Evolutionary conservation across 2,329 filamentous ascomycete genomes (phyloP), one percentile per base, ranked within the genome.

Genomic region (Fusarium transvaalense): DNA sequence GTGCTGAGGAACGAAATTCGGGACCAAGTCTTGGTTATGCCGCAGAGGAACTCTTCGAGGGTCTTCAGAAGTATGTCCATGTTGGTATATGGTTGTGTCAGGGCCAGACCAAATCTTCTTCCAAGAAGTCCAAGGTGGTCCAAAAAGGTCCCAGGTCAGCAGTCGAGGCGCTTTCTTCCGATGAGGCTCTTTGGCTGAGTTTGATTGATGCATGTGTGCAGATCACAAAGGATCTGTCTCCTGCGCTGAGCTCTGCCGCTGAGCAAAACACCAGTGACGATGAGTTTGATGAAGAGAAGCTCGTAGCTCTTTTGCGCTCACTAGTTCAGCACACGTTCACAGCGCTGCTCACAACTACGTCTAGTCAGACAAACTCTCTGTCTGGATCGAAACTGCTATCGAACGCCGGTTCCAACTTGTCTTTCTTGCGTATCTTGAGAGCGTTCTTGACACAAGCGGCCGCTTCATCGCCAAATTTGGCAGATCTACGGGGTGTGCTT

Each of bases 31-130:
- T 90, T 4, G 86, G 89, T 61, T 88, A 91, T 66, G 87, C 91
- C 0, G 88, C 91, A 1, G 87, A 91, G 57, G 91, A 94, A 58
- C 84, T 97, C 2, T 84, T 97, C 6, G 87, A 89, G 59, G 89
- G 91, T 1, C 82, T 99, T 19, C 90, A 97, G 64, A 97, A 97
- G 77, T 98, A 97, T 79, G 89, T 91, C 2, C 91, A 94, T 68
- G 93, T 99, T 2, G 96, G 97, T 15, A 95, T 97, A 51, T 99
- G 96, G 96, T 83, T 99, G 14, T 98, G 96, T 73, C 93, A 97
- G 78, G 89, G 91, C 2, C 93, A 97, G 76, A 93, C 88, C 48
- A 92, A 91, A 74, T 86, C 85, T 41, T 68, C 47, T 0, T 79
- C 82, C 8, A 84, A 82, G 61, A 79, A 80, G 61, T 73, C 76